Base-by-base conservation (phyloP, 257 asterid species). In the Jaltomata sinuosa region DNA sequence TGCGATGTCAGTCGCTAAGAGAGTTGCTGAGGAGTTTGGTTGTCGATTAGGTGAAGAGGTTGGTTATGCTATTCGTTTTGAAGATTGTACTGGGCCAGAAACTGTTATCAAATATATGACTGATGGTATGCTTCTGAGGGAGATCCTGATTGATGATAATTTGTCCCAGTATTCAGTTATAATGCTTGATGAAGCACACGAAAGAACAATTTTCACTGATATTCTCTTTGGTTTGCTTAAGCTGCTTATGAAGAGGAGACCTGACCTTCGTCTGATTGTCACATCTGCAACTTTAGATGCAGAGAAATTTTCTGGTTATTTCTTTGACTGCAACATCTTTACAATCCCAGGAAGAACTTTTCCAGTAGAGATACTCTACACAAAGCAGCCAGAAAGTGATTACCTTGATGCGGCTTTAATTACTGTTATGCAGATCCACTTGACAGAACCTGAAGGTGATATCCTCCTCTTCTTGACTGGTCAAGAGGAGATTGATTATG, bases 381-480 rank as follows among this genome's bases (percentile, higher is more conserved):
- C 55, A 42, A 74, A 74, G 55, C 57, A 74, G 55, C 57, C 80
- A 45, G 80, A 74, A 42, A 74, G 80, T 47, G 80, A 74, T 22
- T 74, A 74, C 57, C 57, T 74, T 14, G 80, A 74, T 45, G 57
- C 57, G 55, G 32, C 57, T 45, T 42, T 74, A 25, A 74, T 45
- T 16, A 74, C 80, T 45, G 57, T 74, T 8, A 47, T 74, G 36
- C 80, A 74, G 57, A 74, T 74, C 80, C 98, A 95, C 91, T 91
- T 95, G 92, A 93, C 95, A 19, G 97, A 95, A 84, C 98, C 98
- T 59, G 98, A 95, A 90, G 98, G 98, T 54, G 98, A 95, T 87
- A 36, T 95, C 69, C 95, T 95, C 82, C 91, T 95, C 57, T 95
- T 94, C 85, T 90, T 95, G 91, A 95, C 98, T 47, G 98, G 98